Percentiles rank a stretch among this genome's conserved stretches.
Conservation (phyloP, 345 rosid species). For the Camelina hispida region DNA sequence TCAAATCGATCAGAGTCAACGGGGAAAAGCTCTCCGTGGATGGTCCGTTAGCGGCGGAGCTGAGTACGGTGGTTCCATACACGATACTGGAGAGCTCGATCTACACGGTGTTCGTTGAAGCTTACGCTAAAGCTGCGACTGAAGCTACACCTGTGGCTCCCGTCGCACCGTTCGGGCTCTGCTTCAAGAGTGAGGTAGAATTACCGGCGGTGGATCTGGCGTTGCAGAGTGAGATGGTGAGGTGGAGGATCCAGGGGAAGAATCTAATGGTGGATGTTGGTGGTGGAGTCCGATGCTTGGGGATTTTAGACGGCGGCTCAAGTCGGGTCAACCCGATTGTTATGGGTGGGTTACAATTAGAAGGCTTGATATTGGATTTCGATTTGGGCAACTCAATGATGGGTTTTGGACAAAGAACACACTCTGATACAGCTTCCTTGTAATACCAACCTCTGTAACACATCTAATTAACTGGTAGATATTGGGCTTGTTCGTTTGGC, state of each 20-base stretch:
- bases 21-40: constrained; percentile 49
- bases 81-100: constrained; percentile 65
- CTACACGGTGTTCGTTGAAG: constrained; percentile 49
- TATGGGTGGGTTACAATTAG: constrained; percentile 77
- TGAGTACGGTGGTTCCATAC: constrained; percentile 74
- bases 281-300: constrained; percentile 65
- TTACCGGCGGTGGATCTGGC: constrained; percentile 67
- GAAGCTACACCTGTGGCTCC: constrained; percentile 51
- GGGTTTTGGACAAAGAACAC: constrained; percentile 58
- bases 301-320: constrained; percentile 70
- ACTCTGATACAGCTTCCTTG: constrained; percentile 37
- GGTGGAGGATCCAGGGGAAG: constrained; percentile 68
- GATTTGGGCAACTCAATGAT: constrained; percentile 67
- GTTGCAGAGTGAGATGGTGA: constrained; percentile 91
- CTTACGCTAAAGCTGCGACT: constrained; percentile 53
- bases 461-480: constrained; percentile 27
- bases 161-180: constrained; percentile 62
- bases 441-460: not conserved
- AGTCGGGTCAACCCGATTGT: constrained; percentile 49
- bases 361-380: constrained; percentile 68
- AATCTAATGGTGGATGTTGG: constrained; percentile 65
- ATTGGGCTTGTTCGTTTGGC: no score
- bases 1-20: constrained; percentile 62
- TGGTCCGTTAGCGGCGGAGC: constrained; percentile 44
- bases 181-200: constrained; percentile 48